Base-by-base conservation (phyloP, 1,139 yeast genomes). In the Hanseniaspora uvarum region DNA sequence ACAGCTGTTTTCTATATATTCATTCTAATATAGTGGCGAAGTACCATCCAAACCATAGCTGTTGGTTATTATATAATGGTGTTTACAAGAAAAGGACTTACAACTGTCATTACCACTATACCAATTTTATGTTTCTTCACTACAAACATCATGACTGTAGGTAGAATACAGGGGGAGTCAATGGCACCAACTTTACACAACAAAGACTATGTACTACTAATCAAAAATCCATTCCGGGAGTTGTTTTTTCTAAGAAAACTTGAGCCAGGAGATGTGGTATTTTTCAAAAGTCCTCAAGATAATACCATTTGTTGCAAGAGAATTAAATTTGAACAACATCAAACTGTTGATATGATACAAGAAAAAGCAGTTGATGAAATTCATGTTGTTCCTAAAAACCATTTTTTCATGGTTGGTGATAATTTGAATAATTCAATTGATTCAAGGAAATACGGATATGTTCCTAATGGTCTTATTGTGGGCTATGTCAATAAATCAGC, bases 361-460 rank as follows among this genome's bases (percentile, higher is more conserved):
- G 34, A 31, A n/a, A 31, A 31, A 14, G 26, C 26, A 14, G 12
- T 44, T 31, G 46, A 44, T n/a, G 43, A 41, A 10, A 18, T 49
- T n/a, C 46, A 50, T 28, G 31, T 37, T 11, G 53, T 50, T 4
- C 53, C 53, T 14, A 41, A 50, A 16, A 33, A 50, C 34, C 53
- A 50, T 14, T 36, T 43, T n/a, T 50, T 43, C 33, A 39, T 50
- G 37, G 37, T 50, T n/a, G 53, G 53, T 1, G 53, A 50, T 23
- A 50, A 50, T 24, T 12, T 21, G 24, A 50, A 50, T 28, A 50
- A 50, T 39, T 50, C 53, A 12, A 50, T 50, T 8, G 53, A 50
- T 39, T 43, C 48, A 5, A 43, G 53, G 39, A 44, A 50, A 4
- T 50, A 50, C 33, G 53, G 53, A 21, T 50, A 50, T 16, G 53